Evolutionary conservation across 163 green algal genomes (phyloP).

Genomic region (Scenedesmus sp.): DNA sequence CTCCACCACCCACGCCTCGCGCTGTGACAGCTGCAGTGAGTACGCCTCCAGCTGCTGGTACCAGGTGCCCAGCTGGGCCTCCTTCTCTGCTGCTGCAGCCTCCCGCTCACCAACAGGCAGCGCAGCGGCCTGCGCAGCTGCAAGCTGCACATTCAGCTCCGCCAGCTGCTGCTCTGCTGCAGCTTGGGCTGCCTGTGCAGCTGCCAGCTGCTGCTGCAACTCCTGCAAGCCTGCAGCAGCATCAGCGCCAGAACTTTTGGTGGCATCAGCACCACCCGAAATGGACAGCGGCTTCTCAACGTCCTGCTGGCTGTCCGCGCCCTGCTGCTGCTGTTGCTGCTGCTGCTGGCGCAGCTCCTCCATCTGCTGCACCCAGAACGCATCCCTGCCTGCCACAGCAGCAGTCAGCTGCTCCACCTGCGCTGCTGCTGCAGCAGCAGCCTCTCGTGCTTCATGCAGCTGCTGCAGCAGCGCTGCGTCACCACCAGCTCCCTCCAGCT

Average conservation of each 20-base stretch:
- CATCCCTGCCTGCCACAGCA: slow-evolving; percentile 19
- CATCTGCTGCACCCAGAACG: slow-evolving; percentile 32
- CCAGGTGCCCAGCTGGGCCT: slow-evolving; percentile 37
- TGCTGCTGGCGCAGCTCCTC: slow-evolving; percentile 25
- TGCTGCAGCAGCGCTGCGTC: neutral
- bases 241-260: neutral
- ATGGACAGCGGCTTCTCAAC: neutral
- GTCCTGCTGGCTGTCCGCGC: neutral
- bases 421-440: neutral
- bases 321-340: slow-evolving; percentile 27
- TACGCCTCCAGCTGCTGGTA: slow-evolving; percentile 52
- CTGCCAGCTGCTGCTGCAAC: slow-evolving; percentile 28
- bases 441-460: neutral
- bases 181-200: neutral
- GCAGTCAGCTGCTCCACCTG: slow-evolving; percentile 1
- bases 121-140: slow-evolving; percentile 7
- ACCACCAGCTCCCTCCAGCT: neutral
- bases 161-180: slow-evolving; percentile 27
- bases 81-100: slow-evolving; percentile 40
- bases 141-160: slow-evolving; percentile 31
- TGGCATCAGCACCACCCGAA: neutral
- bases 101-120: neutral
- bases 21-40: neutral
- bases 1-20: slow-evolving; percentile 22
- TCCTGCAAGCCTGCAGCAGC: slow-evolving; percentile 2